These are phyloP conservation scores for Phytophthora idaei DNA, from an alignment of 352 stramenopile species.

Conservation along the genomic window DNA sequence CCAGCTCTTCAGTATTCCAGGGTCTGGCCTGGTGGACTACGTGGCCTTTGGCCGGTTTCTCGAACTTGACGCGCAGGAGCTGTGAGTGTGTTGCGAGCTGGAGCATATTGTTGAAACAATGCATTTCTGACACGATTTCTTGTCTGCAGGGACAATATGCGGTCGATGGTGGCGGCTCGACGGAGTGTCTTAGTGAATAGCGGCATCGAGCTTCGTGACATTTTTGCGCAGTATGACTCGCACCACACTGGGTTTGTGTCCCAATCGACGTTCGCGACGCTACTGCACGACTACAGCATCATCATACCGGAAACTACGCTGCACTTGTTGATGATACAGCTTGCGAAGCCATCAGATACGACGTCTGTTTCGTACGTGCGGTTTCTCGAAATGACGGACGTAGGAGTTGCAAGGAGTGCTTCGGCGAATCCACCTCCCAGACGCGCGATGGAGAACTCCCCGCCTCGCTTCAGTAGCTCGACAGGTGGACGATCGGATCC, in stretches of 20 bases:
- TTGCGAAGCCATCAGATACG: slow-evolving; percentile 57
- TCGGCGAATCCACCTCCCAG: slow-evolving; percentile 18
- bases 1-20: slow-evolving; percentile 48
- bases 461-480: slow-evolving; percentile 16
- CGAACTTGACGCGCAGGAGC: slow-evolving; percentile 55
- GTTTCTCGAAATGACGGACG: slow-evolving; percentile 60
- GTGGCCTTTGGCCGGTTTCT: slow-evolving; percentile 50
- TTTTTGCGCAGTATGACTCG: slow-evolving; percentile 54
- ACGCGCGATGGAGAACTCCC: slow-evolving; percentile 11
- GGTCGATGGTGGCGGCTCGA: slow-evolving; percentile 36
- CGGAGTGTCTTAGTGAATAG: slow-evolving; percentile 35
- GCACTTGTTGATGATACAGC: slow-evolving; percentile 58
- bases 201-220: slow-evolving; percentile 40
- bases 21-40: slow-evolving; percentile 59
- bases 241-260: slow-evolving; percentile 48
- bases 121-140: background rate
- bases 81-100: slow-evolving; percentile 33
- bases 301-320: slow-evolving; percentile 42
- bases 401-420: slow-evolving; percentile 21
- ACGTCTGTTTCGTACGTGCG: slow-evolving; percentile 56
- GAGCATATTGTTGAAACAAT: background rate
- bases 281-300: slow-evolving; percentile 47
- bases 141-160: slow-evolving; percentile 48
- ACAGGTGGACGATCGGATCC: slow-evolving; percentile 1
- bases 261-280: slow-evolving; percentile 41